A percentile compares a stretch with the other conserved stretches of the same genome.
These are phyloP conservation scores for Fusarium marasasianum DNA, from an alignment of 2,329 filamentous ascomycete species.

Conservation along the genomic window DNA sequence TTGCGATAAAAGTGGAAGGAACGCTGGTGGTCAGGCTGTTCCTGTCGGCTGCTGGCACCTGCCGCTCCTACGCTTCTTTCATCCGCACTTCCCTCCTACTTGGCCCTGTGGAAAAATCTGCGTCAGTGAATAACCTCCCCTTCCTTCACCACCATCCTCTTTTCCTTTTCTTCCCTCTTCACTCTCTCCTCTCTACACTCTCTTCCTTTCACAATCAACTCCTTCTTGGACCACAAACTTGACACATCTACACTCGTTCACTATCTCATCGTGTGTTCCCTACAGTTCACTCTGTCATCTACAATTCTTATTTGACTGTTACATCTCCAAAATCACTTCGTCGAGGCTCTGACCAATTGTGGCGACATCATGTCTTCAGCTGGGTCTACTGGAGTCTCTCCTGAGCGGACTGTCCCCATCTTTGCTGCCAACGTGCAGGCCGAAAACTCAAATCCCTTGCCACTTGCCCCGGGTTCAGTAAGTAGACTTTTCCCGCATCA, in stretches of 20 bases:
- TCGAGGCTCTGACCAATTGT: slow-evolving; percentile 1
- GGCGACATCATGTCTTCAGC: slow-evolving; percentile 45
- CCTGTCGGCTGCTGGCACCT: slow-evolving; percentile 30
- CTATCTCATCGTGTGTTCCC: slow-evolving; percentile 42
- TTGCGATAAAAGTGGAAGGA: slow-evolving; percentile 9
- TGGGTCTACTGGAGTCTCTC: slow-evolving; percentile 42
- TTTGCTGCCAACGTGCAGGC: slow-evolving; percentile 30
- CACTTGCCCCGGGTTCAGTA: slow-evolving; percentile 10
- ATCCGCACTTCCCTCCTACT: slow-evolving; percentile 19
- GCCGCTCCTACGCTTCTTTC: slow-evolving; percentile 37
- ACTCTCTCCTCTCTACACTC: slow-evolving; percentile 12
- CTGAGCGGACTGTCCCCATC: slow-evolving; percentile 36
- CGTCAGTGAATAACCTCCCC: slow-evolving; percentile 44
- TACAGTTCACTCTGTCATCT: slow-evolving; percentile 42
- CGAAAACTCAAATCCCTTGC: slow-evolving; percentile 32
- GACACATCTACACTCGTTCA: slow-evolving; percentile 43
- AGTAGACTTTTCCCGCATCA: slow-evolving; percentile 29
- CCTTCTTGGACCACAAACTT: slow-evolving; percentile 29
- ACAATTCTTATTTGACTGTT: slow-evolving; percentile 34
- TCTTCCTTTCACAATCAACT: slow-evolving; percentile 22
- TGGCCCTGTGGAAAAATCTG: slow-evolving; percentile 33
- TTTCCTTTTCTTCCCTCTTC: slow-evolving; percentile 24
- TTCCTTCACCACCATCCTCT: slow-evolving; percentile 18
- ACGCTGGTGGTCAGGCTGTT: slow-evolving; percentile 14
- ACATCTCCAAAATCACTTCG: slow-evolving; percentile 9